Evolutionary conservation across 225 moss, liverwort and hornwort species (phyloP).

Genomic region (Marchantia polymorpha): DNA sequence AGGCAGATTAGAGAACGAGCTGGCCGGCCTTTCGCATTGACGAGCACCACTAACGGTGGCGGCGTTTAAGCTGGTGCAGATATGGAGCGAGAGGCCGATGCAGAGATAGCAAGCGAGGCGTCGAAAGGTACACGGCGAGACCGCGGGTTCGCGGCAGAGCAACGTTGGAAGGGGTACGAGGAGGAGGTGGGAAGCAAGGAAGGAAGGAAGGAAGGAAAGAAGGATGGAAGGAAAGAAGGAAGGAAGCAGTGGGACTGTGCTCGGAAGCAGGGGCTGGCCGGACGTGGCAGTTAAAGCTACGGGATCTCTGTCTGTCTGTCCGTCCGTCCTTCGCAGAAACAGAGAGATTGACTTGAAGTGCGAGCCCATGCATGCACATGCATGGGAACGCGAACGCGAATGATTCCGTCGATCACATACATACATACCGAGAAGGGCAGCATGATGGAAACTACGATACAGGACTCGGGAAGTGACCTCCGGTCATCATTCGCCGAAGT

Average conservation of each 20-base stretch:
- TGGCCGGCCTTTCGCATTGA: not conserved
- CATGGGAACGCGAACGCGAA: not conserved
- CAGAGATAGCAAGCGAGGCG: slow-evolving; percentile 15
- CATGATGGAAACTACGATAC: not conserved
- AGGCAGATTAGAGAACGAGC: not conserved
- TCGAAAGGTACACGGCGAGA: not conserved
- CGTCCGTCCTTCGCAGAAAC: not conserved
- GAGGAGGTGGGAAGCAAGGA: no score
- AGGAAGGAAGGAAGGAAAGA: no score
- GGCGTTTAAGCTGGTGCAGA: not conserved
- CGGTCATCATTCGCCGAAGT: not conserved
- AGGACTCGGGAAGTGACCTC: not conserved
- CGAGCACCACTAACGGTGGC: not conserved
- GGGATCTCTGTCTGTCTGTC: no score
- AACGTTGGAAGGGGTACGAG: not conserved
- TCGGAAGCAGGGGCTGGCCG: not conserved
- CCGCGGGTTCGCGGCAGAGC: not conserved
- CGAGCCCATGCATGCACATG: not conserved
- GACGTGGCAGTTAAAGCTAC: slow-evolving; percentile 16
- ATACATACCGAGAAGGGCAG: not conserved
- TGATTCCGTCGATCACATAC: not conserved
- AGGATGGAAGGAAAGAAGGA: no score
- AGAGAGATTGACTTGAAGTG: not conserved
- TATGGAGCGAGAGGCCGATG: slow-evolving; percentile 3
- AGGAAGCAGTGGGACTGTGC: not conserved